These are phyloP conservation scores for Tephrocybe sp. DNA, from an alignment of 768 basidiomycete species.

Conservation along the genomic window DNA sequence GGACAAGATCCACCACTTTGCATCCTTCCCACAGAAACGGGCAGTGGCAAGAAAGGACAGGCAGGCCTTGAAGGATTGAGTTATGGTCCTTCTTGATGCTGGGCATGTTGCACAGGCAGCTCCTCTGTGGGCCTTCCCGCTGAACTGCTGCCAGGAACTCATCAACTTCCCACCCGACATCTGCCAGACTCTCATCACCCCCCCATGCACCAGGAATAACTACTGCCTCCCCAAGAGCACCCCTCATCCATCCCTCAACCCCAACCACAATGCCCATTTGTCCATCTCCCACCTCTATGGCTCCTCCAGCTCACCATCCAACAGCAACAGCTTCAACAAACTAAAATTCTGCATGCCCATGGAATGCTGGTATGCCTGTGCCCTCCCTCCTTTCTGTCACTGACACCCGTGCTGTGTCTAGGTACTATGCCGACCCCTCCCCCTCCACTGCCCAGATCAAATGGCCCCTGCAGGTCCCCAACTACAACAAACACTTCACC, in stretches of 20 bases:
- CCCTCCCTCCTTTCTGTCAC: conserved; percentile 6
- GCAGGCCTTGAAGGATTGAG: too few species aligned
- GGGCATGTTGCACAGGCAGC: too few species aligned
- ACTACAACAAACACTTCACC: conserved; percentile 93
- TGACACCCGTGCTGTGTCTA: too few species aligned
- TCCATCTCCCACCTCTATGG: conserved; percentile 4
- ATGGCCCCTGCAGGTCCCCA: conserved; percentile 92
- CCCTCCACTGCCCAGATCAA: conserved; percentile 58
- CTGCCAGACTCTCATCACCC: conserved; percentile 61
- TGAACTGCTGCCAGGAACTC: conserved; percentile 74
- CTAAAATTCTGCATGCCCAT: conserved; percentile 78
- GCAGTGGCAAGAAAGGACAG: too few species aligned
- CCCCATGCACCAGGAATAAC: conserved; percentile 41
- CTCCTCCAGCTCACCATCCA: not conserved
- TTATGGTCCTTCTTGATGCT: too few species aligned
- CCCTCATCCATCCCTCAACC: conserved; percentile 71
- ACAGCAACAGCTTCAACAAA: conserved; percentile 46
- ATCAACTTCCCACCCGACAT: conserved; percentile 75
- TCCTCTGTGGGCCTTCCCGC: too few species aligned
- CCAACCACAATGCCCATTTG: conserved; percentile 17
- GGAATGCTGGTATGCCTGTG: conserved; percentile 70
- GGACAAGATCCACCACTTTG: conserved; percentile 84
- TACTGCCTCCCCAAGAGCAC: conserved; percentile 66
- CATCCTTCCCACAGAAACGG: conserved; percentile 85
- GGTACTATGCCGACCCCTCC: conserved; percentile 83